These are phyloP conservation scores for Salvia splendens DNA, from an alignment of 257 asterid genomes.

Conservation along the genomic window DNA sequence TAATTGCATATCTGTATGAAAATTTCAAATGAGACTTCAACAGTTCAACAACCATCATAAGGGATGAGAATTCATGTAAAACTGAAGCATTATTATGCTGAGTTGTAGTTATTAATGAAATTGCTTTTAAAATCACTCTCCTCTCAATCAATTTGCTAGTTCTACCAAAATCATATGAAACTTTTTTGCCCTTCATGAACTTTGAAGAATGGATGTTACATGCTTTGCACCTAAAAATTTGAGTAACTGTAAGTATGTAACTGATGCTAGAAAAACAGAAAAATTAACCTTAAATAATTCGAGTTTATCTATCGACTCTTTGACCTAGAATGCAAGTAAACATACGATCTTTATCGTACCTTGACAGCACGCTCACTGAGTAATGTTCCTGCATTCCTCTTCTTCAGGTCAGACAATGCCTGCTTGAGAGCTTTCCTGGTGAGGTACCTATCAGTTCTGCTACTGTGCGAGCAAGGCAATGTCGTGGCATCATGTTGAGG, in stretches of 20 bases:
- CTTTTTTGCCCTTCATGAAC: neutral
- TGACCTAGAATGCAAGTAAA: slow-evolving; percentile 5
- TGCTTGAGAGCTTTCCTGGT: slow-evolving; percentile 69
- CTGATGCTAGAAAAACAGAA: neutral
- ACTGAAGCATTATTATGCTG: neutral
- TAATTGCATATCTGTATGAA: slow-evolving; percentile 60
- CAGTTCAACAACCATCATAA: neutral
- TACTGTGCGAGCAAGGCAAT: slow-evolving; percentile 37
- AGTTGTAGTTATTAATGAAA: neutral
- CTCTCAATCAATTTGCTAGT: neutral
- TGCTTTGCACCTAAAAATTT: too few relatives aligned
- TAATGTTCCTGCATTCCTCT: slow-evolving; percentile 60
- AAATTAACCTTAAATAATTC: neutral
- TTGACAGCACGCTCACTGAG: slow-evolving; percentile 79
- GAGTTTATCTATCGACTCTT: neutral
- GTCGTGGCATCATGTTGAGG: slow-evolving; percentile 57
- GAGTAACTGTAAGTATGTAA: slow-evolving; percentile 4
- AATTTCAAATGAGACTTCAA: neutral
- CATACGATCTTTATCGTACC: slow-evolving; percentile 44
- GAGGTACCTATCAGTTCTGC: slow-evolving; percentile 44
- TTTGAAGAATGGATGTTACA: neutral
- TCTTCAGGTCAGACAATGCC: slow-evolving; percentile 76
- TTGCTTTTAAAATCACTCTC: neutral
- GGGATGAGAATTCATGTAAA: neutral
- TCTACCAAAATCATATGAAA: slow-evolving; percentile 1